Evolutionary conservation across 2,329 filamentous ascomycete genomes (phyloP), one percentile per base, ranked within the genome.

Genomic region (Aspergillus neotritici): DNA sequence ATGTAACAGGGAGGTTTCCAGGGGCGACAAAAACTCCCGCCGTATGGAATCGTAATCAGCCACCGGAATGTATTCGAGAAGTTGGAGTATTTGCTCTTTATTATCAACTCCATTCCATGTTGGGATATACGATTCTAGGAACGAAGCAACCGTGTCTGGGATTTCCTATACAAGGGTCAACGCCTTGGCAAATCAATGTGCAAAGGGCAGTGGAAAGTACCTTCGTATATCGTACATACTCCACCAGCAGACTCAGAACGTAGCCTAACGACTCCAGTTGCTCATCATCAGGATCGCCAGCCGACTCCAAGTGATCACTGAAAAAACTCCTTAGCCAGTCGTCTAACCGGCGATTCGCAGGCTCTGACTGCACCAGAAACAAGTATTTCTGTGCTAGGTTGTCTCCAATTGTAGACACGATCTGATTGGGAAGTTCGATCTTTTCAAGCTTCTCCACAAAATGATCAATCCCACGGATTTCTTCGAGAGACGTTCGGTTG

Each of bases 381-480:
- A 91, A 72, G 41, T 73, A 78, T 58, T 91, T 93, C 61, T 91
- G 87, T 1, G 91, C 75, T 25, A 94, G 70, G 3, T 84, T 84
- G 57, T 94, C 86, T 2, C 78, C 79, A 11, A 94, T 70, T 4
- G 86, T 80, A 4, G 88, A 86, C 32, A 89, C 80, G 2, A 94
- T 73, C 64, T 94, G 88, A 50, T 86, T 89, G 0, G 88, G 88
- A 32, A 89, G 69, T 62, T 93, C 86, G 17, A 94, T 82, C 52
- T 77, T 85, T 53, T 94, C 87, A 7, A 94, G 65, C 44, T 79
- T 84, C 34, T 78, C 76, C 5, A 88, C 82, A 47, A 94, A 83
- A 38, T 79, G 74, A 16, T 80, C 72, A 10, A 82, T 81, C 48
- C 75, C 82, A 54, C 88, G 84, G 41, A 94, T 80, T 57, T 94